Evolutionary conservation across 139 green algal species (phyloP).

Genomic region (Chlorella sp.): DNA sequence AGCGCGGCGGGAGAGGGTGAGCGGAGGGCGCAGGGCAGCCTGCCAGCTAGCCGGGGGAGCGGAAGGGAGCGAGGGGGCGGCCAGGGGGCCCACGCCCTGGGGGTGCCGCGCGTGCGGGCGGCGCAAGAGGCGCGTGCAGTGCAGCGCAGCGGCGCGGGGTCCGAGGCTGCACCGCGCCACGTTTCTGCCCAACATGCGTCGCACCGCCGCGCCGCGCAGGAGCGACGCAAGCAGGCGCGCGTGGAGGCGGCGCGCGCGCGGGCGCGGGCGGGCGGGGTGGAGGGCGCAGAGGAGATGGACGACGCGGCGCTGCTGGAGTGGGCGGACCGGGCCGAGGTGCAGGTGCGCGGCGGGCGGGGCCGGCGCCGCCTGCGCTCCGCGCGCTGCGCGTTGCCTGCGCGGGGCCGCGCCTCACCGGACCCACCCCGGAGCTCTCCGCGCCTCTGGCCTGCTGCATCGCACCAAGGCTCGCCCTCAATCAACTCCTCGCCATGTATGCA

Average conservation of each 20-base stretch:
- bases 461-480: no score
- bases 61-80: no score
- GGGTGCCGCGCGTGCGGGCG: no score
- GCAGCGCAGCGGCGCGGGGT: neutral
- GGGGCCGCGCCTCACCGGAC: no score
- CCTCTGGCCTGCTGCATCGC: no score
- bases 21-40: neutral
- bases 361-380: no score
- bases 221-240: neutral
- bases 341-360: slow-evolving; percentile 22
- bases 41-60: no score
- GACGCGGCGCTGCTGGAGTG: slow-evolving; percentile 42
- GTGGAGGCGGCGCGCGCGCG: neutral
- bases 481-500: neutral
- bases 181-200: neutral
- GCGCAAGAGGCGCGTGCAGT: neutral
- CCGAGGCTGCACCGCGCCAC: neutral
- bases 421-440: no score
- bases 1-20: no score
- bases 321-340: slow-evolving; percentile 35
- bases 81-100: no score
- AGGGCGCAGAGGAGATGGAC: slow-evolving; percentile 32
- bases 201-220: neutral
- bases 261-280: no score
- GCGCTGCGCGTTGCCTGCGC: no score